Evolutionary conservation across 768 basidiomycete genomes (phyloP).

Genomic region (Arthromyces matolae): DNA sequence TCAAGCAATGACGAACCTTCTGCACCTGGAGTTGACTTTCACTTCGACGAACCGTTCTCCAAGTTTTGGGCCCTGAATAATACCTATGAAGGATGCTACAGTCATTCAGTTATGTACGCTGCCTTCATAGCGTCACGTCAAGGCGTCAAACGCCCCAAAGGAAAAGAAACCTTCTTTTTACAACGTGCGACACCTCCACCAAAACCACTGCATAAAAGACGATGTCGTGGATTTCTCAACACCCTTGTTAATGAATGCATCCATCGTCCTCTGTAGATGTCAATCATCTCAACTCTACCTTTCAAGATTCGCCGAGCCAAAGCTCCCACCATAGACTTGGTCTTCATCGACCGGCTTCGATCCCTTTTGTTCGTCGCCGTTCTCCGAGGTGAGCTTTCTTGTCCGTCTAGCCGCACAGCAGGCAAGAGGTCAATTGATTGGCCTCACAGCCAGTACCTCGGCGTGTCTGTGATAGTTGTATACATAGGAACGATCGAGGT

Average conservation of each 20-base stretch:
- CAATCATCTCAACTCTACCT: neutral
- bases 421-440: neutral
- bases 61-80: conserved; percentile 23
- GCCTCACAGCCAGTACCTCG: conserved; percentile 36
- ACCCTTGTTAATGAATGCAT: conserved; percentile 18
- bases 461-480: conserved; percentile 43
- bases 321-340: too few relatives aligned
- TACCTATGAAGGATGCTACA: conserved; percentile 14
- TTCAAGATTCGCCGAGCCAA: neutral
- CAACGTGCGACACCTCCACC: conserved; percentile 8
- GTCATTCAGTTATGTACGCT: conserved; percentile 13
- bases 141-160: conserved; percentile 12
- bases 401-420: neutral
- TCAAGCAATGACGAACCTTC: neutral
- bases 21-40: conserved; percentile 1
- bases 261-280: conserved; percentile 7
- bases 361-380: too few relatives aligned
- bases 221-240: neutral
- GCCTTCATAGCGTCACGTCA: conserved; percentile 18
- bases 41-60: neutral
- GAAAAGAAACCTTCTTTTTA: conserved; percentile 14
- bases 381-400: too few relatives aligned
- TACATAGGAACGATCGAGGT: conserved; percentile 33
- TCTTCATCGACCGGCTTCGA: neutral
- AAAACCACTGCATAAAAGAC: conserved; percentile 12